These are phyloP conservation scores for Microsporum canis DNA, from an alignment of 2,329 filamentous ascomycete species.

Conservation along the genomic window DNA sequence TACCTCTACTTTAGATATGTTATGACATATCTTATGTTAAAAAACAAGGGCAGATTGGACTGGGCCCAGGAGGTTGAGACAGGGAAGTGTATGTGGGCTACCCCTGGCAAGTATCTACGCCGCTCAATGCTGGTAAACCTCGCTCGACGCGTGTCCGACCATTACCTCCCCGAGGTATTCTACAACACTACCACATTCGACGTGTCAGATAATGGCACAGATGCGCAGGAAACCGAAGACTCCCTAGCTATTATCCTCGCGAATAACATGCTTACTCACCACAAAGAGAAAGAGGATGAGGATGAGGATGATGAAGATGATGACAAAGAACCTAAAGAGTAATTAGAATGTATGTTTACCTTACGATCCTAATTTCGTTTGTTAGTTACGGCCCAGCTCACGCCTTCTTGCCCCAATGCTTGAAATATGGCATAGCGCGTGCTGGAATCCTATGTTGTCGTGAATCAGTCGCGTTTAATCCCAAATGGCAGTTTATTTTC, in stretches of 20 bases:
- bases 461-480: too few species aligned
- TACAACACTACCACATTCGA: not conserved
- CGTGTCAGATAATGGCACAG: not conserved
- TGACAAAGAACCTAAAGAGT: not conserved
- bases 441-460: too few species aligned
- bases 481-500: too few species aligned
- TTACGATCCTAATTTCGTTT: too few species aligned
- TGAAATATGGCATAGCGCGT: too few species aligned
- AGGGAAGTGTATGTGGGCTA: not conserved
- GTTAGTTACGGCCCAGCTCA: too few species aligned
- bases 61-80: conserved; percentile 5
- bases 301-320: not conserved
- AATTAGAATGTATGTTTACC: too few species aligned
- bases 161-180: conserved; percentile 3
- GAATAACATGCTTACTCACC: not conserved
- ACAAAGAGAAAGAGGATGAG: not conserved
- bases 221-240: not conserved
- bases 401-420: too few species aligned
- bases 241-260: not conserved
- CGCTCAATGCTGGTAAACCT: conserved; percentile 6
- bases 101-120: conserved; percentile 7
- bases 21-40: conserved; percentile 14
- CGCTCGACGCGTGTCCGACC: conserved; percentile 5
- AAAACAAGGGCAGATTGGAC: conserved; percentile 3
- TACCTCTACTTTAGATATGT: conserved; percentile 19